Percentiles rank a stretch among this genome's conserved stretches.
These are phyloP conservation scores for Beta lomatogona DNA, from an alignment of 179 eudicot species.

Conservation along the genomic window DNA sequence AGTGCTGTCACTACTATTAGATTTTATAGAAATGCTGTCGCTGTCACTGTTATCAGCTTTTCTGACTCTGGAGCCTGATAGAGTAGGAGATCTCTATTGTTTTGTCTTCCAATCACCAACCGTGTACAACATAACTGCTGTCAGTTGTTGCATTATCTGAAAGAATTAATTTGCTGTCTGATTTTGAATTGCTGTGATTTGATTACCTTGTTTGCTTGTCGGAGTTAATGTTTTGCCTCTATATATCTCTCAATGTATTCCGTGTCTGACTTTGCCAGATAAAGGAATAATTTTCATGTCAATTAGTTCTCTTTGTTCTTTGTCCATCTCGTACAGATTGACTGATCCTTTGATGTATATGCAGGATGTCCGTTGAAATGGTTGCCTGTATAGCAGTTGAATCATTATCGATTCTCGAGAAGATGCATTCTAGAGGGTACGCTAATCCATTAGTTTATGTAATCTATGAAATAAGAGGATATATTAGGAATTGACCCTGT, in stretches of 20 bases:
- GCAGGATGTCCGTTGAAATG: constrained; percentile 91
- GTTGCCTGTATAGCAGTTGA: constrained; percentile 88
- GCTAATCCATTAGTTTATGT: not conserved
- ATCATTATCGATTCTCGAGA: constrained; percentile 79
- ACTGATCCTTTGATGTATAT: constrained; percentile 19
- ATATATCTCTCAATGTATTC: not conserved
- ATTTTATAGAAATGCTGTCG: not conserved
- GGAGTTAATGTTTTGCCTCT: not conserved
- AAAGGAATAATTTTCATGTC: not conserved
- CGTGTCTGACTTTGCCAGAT: not conserved
- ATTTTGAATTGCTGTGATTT: not conserved
- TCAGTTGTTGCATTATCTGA: not conserved
- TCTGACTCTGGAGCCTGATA: not conserved
- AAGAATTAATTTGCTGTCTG: not conserved
- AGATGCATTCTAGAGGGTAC: constrained; percentile 88
- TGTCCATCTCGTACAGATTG: not conserved
- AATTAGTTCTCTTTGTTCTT: not conserved
- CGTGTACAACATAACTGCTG: not conserved
- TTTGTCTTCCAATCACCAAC: not conserved
- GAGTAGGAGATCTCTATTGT: not conserved
- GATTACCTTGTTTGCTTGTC: not conserved
- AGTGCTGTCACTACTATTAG: not conserved
- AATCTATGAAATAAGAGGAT: not conserved
- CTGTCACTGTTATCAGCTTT: not conserved
- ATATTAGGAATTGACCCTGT: not conserved